phyloP scores from a whole-genome alignment of 2,329 filamentous ascomycete genomes.

The Biscogniauxia sp. region DNA sequence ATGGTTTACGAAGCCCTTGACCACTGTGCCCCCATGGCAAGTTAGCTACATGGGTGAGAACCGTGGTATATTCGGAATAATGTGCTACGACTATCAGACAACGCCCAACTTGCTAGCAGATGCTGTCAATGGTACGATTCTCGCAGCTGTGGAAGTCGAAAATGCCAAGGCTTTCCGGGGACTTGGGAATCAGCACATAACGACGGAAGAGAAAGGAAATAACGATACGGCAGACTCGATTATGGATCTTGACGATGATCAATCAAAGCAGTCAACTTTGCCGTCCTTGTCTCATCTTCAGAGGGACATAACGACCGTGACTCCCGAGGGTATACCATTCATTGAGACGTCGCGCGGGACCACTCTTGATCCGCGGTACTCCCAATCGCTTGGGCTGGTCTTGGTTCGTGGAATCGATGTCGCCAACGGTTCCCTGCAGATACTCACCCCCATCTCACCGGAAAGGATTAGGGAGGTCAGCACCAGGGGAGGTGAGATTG shows the following conservation, averaged over 20 bases:
- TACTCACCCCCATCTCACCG: slow-evolving; percentile 59
- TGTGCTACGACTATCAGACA: slow-evolving; percentile 66
- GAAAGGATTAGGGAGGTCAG: slow-evolving; percentile 40
- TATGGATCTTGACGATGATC: slow-evolving; percentile 25
- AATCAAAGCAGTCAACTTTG: slow-evolving; percentile 3
- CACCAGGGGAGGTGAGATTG: slow-evolving; percentile 46
- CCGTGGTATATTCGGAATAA: slow-evolving; percentile 60
- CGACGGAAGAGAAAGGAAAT: slow-evolving; percentile 20
- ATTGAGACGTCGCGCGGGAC: slow-evolving; percentile 54
- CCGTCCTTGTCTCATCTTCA: slow-evolving; percentile 12
- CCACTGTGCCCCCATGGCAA: slow-evolving; percentile 56
- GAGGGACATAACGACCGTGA: slow-evolving; percentile 35
- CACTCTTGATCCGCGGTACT: slow-evolving; percentile 58
- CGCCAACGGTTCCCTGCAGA: slow-evolving; percentile 51
- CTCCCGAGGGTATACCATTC: slow-evolving; percentile 59
- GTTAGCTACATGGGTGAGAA: slow-evolving; percentile 55
- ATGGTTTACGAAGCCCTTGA: slow-evolving; percentile 58
- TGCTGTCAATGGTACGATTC: slow-evolving; percentile 66
- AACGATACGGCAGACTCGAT: slow-evolving; percentile 5
- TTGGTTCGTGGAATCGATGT: slow-evolving; percentile 69
- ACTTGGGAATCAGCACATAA: neutral
- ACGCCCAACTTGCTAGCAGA: slow-evolving; percentile 58
- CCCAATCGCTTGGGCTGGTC: slow-evolving; percentile 60
- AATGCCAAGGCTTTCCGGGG: slow-evolving; percentile 47
- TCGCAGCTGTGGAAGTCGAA: slow-evolving; percentile 65